Percentiles rank a stretch among this genome's conserved stretches.
Conservation (phyloP, 1,284 basidiomycete species). For the Puccinia polysora region DNA sequence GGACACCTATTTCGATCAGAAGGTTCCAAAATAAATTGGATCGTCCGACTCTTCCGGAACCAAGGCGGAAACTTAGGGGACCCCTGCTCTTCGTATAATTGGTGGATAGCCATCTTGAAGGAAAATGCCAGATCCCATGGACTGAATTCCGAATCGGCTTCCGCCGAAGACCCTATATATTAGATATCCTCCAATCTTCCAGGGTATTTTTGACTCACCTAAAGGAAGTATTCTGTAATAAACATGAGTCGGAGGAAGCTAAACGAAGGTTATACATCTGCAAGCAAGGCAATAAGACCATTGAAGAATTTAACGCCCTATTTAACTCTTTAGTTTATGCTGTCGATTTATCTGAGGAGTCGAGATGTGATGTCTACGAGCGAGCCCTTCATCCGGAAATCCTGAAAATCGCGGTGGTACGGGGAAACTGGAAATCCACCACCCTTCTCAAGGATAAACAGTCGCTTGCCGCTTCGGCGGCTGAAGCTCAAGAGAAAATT, state of each 20-base stretch:
- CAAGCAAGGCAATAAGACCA: background rate
- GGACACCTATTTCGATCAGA: background rate
- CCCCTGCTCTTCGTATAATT: background rate
- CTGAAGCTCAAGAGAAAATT: no score
- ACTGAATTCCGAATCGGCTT: background rate
- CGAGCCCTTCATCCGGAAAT: no score
- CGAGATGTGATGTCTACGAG: background rate
- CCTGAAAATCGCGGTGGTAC: no score
- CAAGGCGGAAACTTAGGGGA: background rate
- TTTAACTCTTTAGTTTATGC: conserved; percentile 3
- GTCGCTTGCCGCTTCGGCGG: no score
- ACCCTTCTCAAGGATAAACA: no score
- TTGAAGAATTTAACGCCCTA: background rate
- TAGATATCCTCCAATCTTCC: background rate
- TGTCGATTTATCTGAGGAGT: conserved; percentile 5
- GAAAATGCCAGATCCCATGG: background rate
- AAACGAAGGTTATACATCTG: background rate
- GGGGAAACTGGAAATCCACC: no score
- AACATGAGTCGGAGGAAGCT: background rate
- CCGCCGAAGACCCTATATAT: conserved; percentile 4
- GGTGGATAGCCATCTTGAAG: conserved; percentile 1
- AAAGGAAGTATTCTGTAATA: background rate
- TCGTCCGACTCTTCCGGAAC: background rate
- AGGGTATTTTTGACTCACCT: background rate
- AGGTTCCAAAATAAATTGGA: conserved; percentile 9